phyloP scores from a whole-genome alignment of 306 rosid species.

The Dryas alaskensis region DNA sequence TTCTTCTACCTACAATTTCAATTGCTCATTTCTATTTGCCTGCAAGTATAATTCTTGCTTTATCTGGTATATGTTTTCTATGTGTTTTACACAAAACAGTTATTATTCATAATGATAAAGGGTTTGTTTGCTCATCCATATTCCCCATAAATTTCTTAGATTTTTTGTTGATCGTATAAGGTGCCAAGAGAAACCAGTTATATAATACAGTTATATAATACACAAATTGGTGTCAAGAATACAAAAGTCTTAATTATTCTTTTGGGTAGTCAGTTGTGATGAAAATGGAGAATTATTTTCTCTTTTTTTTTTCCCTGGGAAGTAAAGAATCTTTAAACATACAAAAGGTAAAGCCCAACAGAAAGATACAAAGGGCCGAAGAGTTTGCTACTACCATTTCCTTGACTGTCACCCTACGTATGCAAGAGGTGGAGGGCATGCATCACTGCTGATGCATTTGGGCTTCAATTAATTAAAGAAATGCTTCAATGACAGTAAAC shows the following conservation, averaged over 20 bases:
- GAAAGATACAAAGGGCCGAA: background rate
- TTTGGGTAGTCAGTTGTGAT: too few relatives aligned
- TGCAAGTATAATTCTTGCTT: constrained; percentile 42
- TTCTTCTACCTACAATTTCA: constrained; percentile 37
- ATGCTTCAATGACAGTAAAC: background rate
- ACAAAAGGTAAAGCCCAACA: constrained; percentile 3
- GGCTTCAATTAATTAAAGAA: background rate
- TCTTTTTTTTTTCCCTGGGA: background rate
- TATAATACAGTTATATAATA: too few relatives aligned
- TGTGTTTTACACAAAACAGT: constrained; percentile 46
- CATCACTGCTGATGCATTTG: constrained; percentile 12
- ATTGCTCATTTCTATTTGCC: constrained; percentile 38
- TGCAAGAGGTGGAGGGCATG: constrained; percentile 32
- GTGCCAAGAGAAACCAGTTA: too few relatives aligned
- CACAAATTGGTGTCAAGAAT: too few relatives aligned
- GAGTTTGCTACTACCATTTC: too few relatives aligned
- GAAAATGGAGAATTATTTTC: too few relatives aligned
- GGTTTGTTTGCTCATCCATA: constrained; percentile 27
- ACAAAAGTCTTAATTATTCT: too few relatives aligned
- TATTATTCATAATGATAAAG: constrained; percentile 33
- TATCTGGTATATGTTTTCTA: constrained; percentile 34
- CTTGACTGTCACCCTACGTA: background rate
- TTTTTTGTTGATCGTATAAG: too few relatives aligned
- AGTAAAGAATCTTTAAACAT: background rate
- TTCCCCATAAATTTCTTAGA: too few relatives aligned